Conservation (phyloP, 768 basidiomycete genomes). For the Panellus pusillus region DNA sequence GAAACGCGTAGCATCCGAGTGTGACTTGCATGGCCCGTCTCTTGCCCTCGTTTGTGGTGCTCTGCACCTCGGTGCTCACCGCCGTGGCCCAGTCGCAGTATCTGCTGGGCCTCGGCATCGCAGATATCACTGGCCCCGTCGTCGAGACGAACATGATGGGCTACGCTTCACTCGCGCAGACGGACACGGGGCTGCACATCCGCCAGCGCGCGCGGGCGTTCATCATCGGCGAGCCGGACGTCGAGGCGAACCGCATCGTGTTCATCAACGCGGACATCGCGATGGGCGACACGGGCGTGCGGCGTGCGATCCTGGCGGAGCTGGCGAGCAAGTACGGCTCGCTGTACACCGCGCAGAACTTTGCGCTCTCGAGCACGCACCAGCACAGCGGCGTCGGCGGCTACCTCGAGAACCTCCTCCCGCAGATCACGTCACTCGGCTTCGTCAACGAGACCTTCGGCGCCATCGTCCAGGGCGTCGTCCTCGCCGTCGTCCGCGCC, state of each 20-base stretch:
- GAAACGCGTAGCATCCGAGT: too few relatives aligned
- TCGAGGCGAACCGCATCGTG: slow-evolving; percentile 59
- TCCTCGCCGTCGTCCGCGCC: slow-evolving; percentile 71
- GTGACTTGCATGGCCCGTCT: slow-evolving; percentile 9
- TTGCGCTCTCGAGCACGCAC: slow-evolving; percentile 76
- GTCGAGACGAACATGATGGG: slow-evolving; percentile 89
- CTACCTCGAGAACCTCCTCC: slow-evolving; percentile 76
- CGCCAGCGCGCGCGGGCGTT: slow-evolving; percentile 76
- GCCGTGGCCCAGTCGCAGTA: slow-evolving; percentile 42
- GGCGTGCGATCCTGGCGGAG: slow-evolving; percentile 62
- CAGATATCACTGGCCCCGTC: slow-evolving; percentile 60
- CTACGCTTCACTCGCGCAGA: slow-evolving; percentile 64
- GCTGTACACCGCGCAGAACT: slow-evolving; percentile 67
- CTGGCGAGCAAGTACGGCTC: slow-evolving; percentile 59
- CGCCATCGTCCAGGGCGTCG: slow-evolving; percentile 70
- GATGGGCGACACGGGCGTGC: slow-evolving; percentile 79
- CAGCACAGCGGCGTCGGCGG: slow-evolving; percentile 75
- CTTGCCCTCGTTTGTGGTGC: slow-evolving; percentile 13
- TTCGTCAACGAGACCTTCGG: slow-evolving; percentile 71
- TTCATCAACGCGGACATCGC: slow-evolving; percentile 84
- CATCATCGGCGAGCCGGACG: slow-evolving; percentile 63
- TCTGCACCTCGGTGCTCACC: slow-evolving; percentile 10
- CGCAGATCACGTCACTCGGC: slow-evolving; percentile 72
- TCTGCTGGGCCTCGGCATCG: slow-evolving; percentile 65
- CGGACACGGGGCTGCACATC: slow-evolving; percentile 77